phyloP scores from a whole-genome alignment of 179 eudicot genomes.

The Corrigiola litoralis region DNA sequence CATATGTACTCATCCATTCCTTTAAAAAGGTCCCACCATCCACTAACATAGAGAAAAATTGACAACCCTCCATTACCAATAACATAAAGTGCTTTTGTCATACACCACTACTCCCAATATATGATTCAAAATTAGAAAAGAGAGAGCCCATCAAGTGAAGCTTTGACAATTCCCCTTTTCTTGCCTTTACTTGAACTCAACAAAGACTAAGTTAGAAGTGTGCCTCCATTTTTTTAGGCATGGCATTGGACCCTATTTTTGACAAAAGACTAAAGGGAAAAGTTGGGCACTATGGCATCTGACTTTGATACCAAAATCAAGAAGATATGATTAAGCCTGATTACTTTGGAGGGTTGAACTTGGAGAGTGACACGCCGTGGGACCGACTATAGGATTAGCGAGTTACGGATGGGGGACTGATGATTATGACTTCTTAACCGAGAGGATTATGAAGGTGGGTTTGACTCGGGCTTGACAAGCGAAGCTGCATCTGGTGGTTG shows the following conservation, averaged over 20 bases:
- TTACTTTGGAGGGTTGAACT: constrained; percentile 15
- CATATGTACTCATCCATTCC: constrained; percentile 35
- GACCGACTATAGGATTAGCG: constrained; percentile 22
- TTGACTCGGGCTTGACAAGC: constrained; percentile 62
- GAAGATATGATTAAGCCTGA: constrained; percentile 20
- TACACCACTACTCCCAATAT: constrained; percentile 45
- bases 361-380: constrained; percentile 5
- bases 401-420: constrained; percentile 8
- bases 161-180: constrained; percentile 44
- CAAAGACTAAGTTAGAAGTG: constrained; percentile 34
- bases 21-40: constrained; percentile 45
- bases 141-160: constrained; percentile 27
- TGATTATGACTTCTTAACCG: neutral
- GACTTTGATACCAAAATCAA: constrained; percentile 42
- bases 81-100: constrained; percentile 52
- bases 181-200: constrained; percentile 37
- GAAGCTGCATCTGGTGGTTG: constrained; percentile 60
- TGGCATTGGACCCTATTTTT: constrained; percentile 30
- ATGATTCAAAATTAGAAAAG: constrained; percentile 20
- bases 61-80: constrained; percentile 37
- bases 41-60: constrained; percentile 36
- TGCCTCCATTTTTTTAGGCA: constrained; percentile 28
- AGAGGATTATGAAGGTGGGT: constrained; percentile 48
- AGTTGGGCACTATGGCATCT: constrained; percentile 36
- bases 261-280: constrained; percentile 31